phyloP scores from a whole-genome alignment of 371 early-diverging fungal genomes.

The Mucor sp. region DNA sequence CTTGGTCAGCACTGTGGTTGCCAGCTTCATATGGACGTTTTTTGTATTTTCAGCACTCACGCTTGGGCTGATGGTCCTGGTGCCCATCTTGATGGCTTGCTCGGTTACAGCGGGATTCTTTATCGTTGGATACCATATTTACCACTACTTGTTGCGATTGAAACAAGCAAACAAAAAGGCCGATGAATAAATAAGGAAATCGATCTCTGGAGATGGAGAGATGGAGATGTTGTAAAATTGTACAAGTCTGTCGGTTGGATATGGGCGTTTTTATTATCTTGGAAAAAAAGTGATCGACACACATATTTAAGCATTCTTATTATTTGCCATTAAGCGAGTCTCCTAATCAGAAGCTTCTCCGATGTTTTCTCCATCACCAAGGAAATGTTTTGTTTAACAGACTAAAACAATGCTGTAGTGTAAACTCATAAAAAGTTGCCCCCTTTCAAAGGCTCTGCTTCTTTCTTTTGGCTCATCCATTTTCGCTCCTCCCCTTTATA shows the following conservation, averaged over 20 bases:
- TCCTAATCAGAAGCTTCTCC: conserved; percentile 4
- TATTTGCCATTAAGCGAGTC: background rate
- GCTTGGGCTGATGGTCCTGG: conserved; percentile 4
- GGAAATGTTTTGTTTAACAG: background rate
- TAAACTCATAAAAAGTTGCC: background rate
- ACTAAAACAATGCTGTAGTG: background rate
- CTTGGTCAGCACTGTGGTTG: background rate
- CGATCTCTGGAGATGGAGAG: background rate
- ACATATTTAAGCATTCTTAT: background rate
- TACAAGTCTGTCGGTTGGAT: background rate
- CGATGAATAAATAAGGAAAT: background rate
- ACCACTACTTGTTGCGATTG: background rate
- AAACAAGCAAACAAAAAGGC: conserved; percentile 8
- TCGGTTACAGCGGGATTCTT: background rate
- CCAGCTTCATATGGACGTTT: conserved; percentile 2
- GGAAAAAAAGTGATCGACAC: background rate
- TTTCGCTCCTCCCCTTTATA: background rate
- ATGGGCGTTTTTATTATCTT: background rate
- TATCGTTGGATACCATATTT: background rate
- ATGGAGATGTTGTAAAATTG: background rate
- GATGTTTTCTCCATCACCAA: background rate
- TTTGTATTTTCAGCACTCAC: conserved; percentile 3
- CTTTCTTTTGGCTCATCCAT: background rate
- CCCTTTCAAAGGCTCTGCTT: background rate
- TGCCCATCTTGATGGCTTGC: background rate